phyloP scores from a whole-genome alignment of 208 protist genomes.

The Acanthamoeba sp. region DNA sequence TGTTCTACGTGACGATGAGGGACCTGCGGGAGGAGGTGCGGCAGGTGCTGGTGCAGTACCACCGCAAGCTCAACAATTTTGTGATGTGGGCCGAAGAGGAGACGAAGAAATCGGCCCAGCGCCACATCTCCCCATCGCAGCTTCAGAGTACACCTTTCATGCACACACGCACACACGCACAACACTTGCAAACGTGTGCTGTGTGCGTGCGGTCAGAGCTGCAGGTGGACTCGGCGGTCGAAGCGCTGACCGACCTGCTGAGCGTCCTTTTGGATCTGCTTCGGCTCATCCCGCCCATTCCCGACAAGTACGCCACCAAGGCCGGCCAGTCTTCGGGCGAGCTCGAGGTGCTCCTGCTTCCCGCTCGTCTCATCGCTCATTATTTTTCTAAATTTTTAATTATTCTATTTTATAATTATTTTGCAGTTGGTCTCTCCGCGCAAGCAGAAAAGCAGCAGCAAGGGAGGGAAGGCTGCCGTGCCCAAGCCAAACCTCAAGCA shows the following conservation, averaged over 20 bases:
- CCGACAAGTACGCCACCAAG: constrained; percentile 1
- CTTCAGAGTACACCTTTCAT: neutral
- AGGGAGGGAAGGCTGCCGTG: neutral
- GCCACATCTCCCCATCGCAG: constrained; percentile 12
- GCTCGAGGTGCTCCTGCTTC: neutral
- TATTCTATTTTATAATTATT: too few species aligned
- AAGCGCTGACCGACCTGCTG: constrained; percentile 14
- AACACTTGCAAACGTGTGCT: neutral
- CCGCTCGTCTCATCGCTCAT: too few species aligned
- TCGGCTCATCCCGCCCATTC: neutral
- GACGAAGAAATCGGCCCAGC: constrained; percentile 13
- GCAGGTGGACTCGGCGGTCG: neutral
- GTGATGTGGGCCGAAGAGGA: constrained; percentile 44
- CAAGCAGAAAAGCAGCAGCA: neutral
- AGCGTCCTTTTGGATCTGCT: neutral
- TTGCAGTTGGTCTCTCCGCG: neutral
- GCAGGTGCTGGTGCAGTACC: constrained; percentile 47
- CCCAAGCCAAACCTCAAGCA: neutral
- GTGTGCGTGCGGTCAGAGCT: neutral
- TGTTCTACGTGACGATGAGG: constrained; percentile 3
- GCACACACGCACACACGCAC: neutral
- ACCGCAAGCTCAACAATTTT: constrained; percentile 55
- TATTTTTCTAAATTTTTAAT: too few species aligned
- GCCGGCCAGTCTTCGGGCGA: neutral
- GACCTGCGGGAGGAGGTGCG: constrained; percentile 26